Evolutionary conservation across 2,329 filamentous ascomycete genomes (phyloP).

Genomic region (Aureobasidium lini): DNA sequence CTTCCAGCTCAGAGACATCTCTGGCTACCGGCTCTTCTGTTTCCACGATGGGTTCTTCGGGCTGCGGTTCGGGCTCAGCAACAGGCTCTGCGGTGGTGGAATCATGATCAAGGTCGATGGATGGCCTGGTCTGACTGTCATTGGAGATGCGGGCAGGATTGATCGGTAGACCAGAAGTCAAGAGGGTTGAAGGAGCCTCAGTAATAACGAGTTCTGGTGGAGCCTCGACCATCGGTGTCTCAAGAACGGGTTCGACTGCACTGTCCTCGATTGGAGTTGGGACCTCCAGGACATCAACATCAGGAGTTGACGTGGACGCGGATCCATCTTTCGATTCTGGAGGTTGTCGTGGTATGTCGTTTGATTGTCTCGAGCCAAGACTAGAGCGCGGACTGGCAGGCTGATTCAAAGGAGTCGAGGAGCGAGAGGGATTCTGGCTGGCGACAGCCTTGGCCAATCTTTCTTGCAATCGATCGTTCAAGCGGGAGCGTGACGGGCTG

Average conservation of each 20-base stretch:
- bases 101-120: conserved; percentile 16
- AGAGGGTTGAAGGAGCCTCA: conserved; percentile 17
- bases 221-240: neutral
- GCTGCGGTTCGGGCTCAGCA: neutral
- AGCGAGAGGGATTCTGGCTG: conserved; percentile 24
- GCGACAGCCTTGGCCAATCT: conserved; percentile 81
- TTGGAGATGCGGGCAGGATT: conserved; percentile 27
- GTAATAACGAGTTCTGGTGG: neutral
- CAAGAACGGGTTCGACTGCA: neutral
- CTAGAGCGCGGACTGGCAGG: conserved; percentile 45
- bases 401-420: conserved; percentile 27
- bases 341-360: conserved; percentile 22
- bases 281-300: neutral
- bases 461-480: conserved; percentile 81
- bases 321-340: conserved; percentile 16
- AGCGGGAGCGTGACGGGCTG: conserved; percentile 56
- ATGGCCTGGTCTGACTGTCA: conserved; percentile 21
- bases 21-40: neutral
- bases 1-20: conserved; percentile 30
- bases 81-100: neutral
- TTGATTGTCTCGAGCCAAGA: conserved; percentile 34
- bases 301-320: neutral
- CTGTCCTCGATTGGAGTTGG: neutral
- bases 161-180: conserved; percentile 27
- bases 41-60: neutral